Base-by-base conservation (phyloP, 805 yeast species). In the Candida maris region DNA sequence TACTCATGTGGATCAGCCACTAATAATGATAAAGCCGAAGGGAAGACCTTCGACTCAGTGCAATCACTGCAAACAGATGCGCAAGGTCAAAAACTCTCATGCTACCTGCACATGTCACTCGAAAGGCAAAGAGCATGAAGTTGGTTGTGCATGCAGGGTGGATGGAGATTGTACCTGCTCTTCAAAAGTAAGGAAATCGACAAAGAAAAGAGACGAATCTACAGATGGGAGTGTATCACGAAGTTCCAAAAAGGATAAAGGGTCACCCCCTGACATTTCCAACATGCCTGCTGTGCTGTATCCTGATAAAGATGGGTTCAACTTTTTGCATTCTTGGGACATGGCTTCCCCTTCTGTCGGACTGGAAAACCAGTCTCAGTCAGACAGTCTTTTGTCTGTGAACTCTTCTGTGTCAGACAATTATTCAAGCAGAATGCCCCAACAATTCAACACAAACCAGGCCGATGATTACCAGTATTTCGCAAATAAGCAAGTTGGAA, bases 41-140 rank as follows among this genome's bases (percentile, higher is more conserved):
- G 98, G 98, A 3, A 70, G 98, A 38, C 98, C 98, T 1, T 79
- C 96, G 0, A 81, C 95, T 2, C 96, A 88, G 54, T 91, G 97
- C 54, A 68, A 73, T 25, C 94, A 85, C 56, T 91, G 96, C 57
- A 79, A 87, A 44, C 86, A 81, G 39, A 74, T 80, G 47, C 66
- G 95, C 24, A 80, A 78, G 53, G 54, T 68, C 42, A 81, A 80
- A 48, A 78, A 81, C 49, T 65, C 77, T 2, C 93, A 85, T 55
- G 75, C 75, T 5, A 59, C 72, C 15, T 86, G 97, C 60, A 68
- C 77, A 3, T 86, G 95, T 65, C 79, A 80, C 8, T 70, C 75
- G 46, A 67, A 70, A 63, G 41, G 41, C 22, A 48, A 44, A 18
- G 54, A 51, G 6, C 58, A 56, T 36, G 56, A 52, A 7, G 34